Conservation (phyloP, 108 stramenopile species). For the Nannochloropsis gaditana region DNA sequence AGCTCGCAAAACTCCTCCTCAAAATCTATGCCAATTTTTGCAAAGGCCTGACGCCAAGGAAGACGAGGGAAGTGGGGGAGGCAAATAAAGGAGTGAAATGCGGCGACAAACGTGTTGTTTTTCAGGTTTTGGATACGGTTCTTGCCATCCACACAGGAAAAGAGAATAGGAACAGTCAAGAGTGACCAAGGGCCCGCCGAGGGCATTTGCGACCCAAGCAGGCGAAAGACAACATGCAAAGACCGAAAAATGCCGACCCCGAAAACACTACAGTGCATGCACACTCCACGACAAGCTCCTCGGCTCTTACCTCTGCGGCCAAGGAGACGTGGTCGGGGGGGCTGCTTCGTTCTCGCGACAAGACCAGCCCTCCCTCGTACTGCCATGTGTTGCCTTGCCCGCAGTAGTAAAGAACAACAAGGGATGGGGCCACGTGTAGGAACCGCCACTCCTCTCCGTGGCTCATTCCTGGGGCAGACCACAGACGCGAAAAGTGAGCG, state of each 20-base stretch:
- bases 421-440: background rate
- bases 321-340: background rate
- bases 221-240: too few species aligned
- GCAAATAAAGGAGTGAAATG: background rate
- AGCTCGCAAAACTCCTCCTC: background rate
- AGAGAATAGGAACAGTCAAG: too few species aligned
- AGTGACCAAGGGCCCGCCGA: too few species aligned
- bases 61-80: background rate
- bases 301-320: background rate
- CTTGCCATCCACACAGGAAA: too few species aligned
- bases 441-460: conserved; percentile 1
- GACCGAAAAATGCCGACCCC: background rate
- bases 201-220: too few species aligned
- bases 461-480: background rate
- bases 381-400: background rate
- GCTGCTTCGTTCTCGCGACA: background rate
- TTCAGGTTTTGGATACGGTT: too few species aligned
- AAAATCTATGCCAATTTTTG: background rate
- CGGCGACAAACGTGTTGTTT: too few species aligned
- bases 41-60: background rate
- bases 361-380: background rate
- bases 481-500: too few species aligned
- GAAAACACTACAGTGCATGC: background rate
- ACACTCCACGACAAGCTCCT: too few species aligned
- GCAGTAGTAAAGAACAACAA: background rate